Base-by-base conservation (phyloP, 345 rosid species). In the Alliaria petiolata region DNA sequence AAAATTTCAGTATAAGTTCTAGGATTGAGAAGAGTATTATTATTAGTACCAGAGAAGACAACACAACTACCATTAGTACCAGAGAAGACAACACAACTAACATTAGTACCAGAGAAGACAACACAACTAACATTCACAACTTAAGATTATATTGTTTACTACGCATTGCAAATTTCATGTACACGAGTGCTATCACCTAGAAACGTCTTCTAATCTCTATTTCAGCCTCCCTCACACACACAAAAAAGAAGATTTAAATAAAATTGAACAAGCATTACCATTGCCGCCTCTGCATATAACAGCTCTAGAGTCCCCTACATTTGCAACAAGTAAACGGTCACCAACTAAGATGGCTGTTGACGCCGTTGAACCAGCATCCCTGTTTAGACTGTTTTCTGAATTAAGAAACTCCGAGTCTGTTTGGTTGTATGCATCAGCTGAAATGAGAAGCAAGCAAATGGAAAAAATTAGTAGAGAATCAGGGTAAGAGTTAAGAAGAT, bases 321-420 rank as follows among this genome's bases (percentile, higher is more conserved):
- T 93, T 50, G 97, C 97, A 72, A 93, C 97, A 39, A 93, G 91
- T 76, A 93, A 77, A 59, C 98, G 96, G 65, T 89, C 85, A 58
- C 98, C 98, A 58, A 93, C 92, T 5, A 95, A 87, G 69, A 95
- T 80, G 61, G 99, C 99, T 10, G 99, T 95, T 51, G 99, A 95
- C 34, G 99, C 99, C 47, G 98, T 95, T 59, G 99, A 95, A 76
- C 99, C 99, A 76, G 99, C 99, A 88, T 95, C 99, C 64, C 98
- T 76, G 61, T 88, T 87, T 86, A 89, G 99, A 75, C 74, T 88
- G 71, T 88, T 86, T 79, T 95, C 99, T 25, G 93, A 89, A 70
- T 90, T 90, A 68, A 95, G 84, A 78, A 91, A 87, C 81, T 95
- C 99, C 0, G 92, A 76, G 83, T 95, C 99, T 52, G 99, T 92